These are phyloP conservation scores for Lumnitzera racemosa DNA, from an alignment of 345 rosid genomes.

Conservation along the genomic window DNA sequence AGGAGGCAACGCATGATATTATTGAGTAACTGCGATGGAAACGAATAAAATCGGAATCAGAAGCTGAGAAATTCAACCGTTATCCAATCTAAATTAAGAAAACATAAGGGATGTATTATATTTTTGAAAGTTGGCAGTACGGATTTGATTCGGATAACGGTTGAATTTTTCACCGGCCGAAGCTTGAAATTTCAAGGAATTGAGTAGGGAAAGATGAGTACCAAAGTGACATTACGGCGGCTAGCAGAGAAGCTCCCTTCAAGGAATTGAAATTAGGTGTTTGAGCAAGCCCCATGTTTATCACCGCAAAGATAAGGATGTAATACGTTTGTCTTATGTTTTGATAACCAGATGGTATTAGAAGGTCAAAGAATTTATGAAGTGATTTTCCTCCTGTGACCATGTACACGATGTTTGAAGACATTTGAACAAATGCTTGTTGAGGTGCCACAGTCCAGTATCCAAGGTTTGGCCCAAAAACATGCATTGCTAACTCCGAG, in stretches of 20 bases:
- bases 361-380: slow-evolving; percentile 35
- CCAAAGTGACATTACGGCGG: slow-evolving; percentile 68
- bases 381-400: slow-evolving; percentile 62
- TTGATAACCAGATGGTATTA: slow-evolving; percentile 19
- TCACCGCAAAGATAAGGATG: slow-evolving; percentile 57
- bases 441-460: slow-evolving; percentile 63
- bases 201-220: slow-evolving; percentile 1
- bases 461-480: slow-evolving; percentile 62
- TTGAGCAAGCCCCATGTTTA: slow-evolving; percentile 57
- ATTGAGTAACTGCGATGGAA: slow-evolving; percentile 53
- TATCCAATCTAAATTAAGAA: too few species aligned
- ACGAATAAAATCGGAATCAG: too few species aligned
- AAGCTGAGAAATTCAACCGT: too few species aligned
- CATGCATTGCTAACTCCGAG: slow-evolving; percentile 57
- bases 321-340: slow-evolving; percentile 37
- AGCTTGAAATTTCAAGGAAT: too few species aligned
- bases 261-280: slow-evolving; percentile 67
- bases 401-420: slow-evolving; percentile 59
- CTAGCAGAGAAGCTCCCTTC: slow-evolving; percentile 55
- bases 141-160: too few species aligned
- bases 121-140: too few species aligned
- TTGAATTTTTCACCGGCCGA: too few species aligned
- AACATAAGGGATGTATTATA: not conserved
- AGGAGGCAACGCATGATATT: slow-evolving; percentile 56
- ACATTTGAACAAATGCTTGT: slow-evolving; percentile 47